Conservation (phyloP, 2,329 filamentous ascomycete genomes). For the Colletotrichum sp. region DNA sequence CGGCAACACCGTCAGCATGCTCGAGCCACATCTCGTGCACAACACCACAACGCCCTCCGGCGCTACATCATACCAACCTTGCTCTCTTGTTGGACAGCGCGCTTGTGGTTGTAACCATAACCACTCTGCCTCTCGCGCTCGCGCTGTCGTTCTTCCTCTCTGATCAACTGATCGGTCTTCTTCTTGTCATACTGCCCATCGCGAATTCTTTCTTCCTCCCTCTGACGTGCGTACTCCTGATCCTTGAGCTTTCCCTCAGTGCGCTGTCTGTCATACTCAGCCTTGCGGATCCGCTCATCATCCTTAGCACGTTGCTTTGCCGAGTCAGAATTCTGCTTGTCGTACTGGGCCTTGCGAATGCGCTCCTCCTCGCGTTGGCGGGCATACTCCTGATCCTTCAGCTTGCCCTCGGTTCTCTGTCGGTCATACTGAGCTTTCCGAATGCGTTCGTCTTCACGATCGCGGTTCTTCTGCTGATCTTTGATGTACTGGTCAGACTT, state of each 20-base stretch:
- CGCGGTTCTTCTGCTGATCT: background rate
- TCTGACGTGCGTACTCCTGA: background rate
- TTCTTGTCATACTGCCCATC: background rate
- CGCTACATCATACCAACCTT: background rate
- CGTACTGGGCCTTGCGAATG: background rate
- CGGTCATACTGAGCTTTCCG: background rate
- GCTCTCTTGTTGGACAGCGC: background rate
- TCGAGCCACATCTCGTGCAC: background rate
- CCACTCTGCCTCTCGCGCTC: background rate
- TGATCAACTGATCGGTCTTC: background rate
- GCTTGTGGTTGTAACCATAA: background rate
- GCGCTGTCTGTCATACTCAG: background rate
- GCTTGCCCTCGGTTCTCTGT: background rate
- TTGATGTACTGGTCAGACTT: background rate
- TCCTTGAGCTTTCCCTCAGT: background rate
- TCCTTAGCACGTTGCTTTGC: background rate
- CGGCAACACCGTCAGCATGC: background rate
- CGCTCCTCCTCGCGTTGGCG: background rate
- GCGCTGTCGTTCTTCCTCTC: background rate
- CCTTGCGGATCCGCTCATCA: background rate
- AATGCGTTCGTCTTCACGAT: background rate
- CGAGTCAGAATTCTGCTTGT: background rate
- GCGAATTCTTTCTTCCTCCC: background rate
- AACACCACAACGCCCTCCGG: background rate
- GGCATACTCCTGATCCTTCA: background rate